A percentile compares a stretch with the other conserved stretches of the same genome.
Evolutionary conservation across 2,329 filamentous ascomycete species (phyloP).

Genomic region (Coniella lustricola): DNA sequence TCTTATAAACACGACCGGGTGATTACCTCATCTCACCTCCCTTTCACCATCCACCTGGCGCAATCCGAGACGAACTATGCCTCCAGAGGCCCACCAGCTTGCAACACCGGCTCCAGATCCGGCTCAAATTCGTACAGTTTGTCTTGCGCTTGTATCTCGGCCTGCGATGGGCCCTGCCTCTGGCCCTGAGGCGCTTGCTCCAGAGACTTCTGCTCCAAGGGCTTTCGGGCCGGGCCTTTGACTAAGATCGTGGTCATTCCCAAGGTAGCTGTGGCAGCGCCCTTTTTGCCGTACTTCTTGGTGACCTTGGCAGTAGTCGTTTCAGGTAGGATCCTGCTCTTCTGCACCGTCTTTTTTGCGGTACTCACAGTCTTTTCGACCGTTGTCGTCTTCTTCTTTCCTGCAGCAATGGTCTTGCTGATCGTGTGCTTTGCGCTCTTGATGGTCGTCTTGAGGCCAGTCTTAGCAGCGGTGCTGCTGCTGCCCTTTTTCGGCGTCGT

Average conservation of each 20-base stretch:
- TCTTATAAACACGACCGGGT: too few species aligned
- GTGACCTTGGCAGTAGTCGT: not conserved
- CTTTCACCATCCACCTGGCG: not conserved
- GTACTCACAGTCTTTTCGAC: not conserved
- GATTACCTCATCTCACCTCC: not conserved
- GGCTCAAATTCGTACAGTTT: too few species aligned
- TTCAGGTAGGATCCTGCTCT: conserved; percentile 13
- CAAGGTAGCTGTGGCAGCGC: not conserved
- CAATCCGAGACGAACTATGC: not conserved
- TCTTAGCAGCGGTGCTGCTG: not conserved
- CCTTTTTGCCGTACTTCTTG: conserved; percentile 3
- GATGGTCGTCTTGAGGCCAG: conserved; percentile 4
- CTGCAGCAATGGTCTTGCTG: not conserved
- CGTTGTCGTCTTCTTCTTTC: not conserved
- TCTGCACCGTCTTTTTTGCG: not conserved
- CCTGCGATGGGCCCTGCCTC: too few species aligned
- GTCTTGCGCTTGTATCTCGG: conserved; percentile 5
- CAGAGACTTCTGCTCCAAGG: conserved; percentile 10
- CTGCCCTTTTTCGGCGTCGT: conserved; percentile 1
- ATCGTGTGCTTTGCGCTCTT: conserved; percentile 6
- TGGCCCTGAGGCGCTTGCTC: too few species aligned
- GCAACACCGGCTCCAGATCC: too few species aligned
- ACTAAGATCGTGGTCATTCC: conserved; percentile 10
- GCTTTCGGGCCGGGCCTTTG: conserved; percentile 9
- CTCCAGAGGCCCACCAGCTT: not conserved